Evolutionary conservation across 1,139 yeast species (phyloP).

Genomic region (Ogataea hybrid): DNA sequence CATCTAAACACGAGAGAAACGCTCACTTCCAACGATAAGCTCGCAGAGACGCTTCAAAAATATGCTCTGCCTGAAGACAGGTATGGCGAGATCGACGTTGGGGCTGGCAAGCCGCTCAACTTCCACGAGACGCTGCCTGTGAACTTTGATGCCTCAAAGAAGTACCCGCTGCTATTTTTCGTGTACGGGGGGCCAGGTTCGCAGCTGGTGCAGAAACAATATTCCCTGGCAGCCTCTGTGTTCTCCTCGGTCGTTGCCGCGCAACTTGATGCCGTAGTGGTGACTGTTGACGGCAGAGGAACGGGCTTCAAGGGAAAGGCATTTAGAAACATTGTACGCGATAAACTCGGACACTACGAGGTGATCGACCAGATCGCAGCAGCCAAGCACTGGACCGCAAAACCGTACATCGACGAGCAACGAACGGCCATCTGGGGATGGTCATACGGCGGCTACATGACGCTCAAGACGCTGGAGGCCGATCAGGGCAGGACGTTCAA

Average conservation of each 20-base stretch:
- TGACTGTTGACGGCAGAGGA: slow-evolving; percentile 82
- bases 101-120: slow-evolving; percentile 38
- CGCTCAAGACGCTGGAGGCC: slow-evolving; percentile 68
- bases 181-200: slow-evolving; percentile 87
- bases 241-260: slow-evolving; percentile 69
- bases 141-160: slow-evolving; percentile 46
- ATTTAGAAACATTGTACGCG: slow-evolving; percentile 64
- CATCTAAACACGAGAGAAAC: slow-evolving; percentile 29
- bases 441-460: slow-evolving; percentile 81
- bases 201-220: slow-evolving; percentile 57
- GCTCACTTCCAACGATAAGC: slow-evolving; percentile 49
- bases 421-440: slow-evolving; percentile 79
- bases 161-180: slow-evolving; percentile 70
- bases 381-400: slow-evolving; percentile 55
- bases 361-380: slow-evolving; percentile 71
- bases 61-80: slow-evolving; percentile 49
- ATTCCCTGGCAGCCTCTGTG: slow-evolving; percentile 36
- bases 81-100: slow-evolving; percentile 48
- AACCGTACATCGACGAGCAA: slow-evolving; percentile 53
- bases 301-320: slow-evolving; percentile 66
- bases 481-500: slow-evolving; percentile 60
- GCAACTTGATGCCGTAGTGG: slow-evolving; percentile 67
- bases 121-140: slow-evolving; percentile 65
- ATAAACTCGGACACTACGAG: slow-evolving; percentile 64
- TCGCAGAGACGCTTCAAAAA: slow-evolving; percentile 38